phyloP scores from a whole-genome alignment of 2,329 filamentous ascomycete genomes.

The Aspergillus udagawae region DNA sequence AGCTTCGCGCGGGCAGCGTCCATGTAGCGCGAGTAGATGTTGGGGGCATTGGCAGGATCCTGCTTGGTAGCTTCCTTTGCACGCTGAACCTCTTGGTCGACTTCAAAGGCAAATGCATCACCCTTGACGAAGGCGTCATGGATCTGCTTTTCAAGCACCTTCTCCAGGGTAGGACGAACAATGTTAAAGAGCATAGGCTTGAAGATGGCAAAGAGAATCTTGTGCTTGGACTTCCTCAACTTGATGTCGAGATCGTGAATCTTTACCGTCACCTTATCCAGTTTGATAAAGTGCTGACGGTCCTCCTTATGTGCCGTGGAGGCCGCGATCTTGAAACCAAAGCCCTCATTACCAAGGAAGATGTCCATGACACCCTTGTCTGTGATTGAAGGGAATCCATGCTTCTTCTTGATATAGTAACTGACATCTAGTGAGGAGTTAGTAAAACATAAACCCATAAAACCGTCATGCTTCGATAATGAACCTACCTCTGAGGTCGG shows the following conservation, averaged over 20 bases:
- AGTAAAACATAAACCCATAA: background rate
- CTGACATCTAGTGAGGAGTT: constrained; percentile 61
- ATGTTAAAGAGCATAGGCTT: constrained; percentile 84
- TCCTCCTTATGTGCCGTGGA: constrained; percentile 75
- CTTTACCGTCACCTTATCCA: constrained; percentile 81
- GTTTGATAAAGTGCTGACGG: constrained; percentile 83
- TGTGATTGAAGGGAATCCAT: constrained; percentile 82
- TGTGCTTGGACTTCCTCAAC: constrained; percentile 92
- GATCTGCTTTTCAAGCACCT: constrained; percentile 84
- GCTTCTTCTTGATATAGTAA: constrained; percentile 93
- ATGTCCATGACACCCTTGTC: constrained; percentile 89
- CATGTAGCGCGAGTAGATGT: constrained; percentile 83
- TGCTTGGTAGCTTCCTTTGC: constrained; percentile 62
- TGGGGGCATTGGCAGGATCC: constrained; percentile 69
- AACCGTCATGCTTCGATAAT: background rate
- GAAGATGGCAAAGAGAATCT: constrained; percentile 78
- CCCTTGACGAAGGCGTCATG: constrained; percentile 74
- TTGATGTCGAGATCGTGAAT: constrained; percentile 82
- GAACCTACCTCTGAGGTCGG: constrained; percentile 63
- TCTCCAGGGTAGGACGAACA: constrained; percentile 78
- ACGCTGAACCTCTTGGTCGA: constrained; percentile 79
- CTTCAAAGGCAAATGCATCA: constrained; percentile 67
- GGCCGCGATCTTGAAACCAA: constrained; percentile 88
- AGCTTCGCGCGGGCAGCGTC: constrained; percentile 69
- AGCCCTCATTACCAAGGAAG: constrained; percentile 77